Evolutionary conservation across 768 basidiomycete genomes (phyloP).

Genomic region (Xerocomellus intermedius): DNA sequence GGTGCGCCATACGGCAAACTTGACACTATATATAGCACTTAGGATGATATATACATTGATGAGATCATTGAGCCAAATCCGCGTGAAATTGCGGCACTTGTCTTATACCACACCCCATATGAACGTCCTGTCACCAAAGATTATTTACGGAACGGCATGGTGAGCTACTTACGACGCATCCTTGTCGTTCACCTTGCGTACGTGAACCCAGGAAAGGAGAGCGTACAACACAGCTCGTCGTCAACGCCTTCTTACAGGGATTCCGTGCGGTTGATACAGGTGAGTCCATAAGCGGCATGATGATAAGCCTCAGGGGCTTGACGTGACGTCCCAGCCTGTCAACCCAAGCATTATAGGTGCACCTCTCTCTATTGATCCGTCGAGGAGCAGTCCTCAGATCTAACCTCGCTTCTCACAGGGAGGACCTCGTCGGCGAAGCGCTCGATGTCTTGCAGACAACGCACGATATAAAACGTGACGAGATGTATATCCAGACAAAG

Average conservation of each 20-base stretch:
- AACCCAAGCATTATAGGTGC: conserved; percentile 72
- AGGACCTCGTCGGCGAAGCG: conserved; percentile 79
- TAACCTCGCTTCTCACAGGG: conserved; percentile 40
- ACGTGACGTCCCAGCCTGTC: conserved; percentile 46
- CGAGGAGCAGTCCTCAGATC: background rate
- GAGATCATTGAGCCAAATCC: background rate
- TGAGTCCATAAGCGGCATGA: conserved; percentile 28
- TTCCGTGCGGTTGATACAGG: conserved; percentile 87
- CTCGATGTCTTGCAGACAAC: conserved; percentile 53
- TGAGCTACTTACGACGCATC: conserved; percentile 23
- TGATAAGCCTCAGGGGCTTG: conserved; percentile 15
- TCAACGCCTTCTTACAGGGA: conserved; percentile 69
- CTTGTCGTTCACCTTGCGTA: background rate
- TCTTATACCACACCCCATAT: conserved; percentile 15
- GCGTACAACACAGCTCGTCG: conserved; percentile 62
- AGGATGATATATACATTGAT: background rate
- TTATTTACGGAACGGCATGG: conserved; percentile 67
- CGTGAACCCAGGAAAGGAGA: conserved; percentile 66
- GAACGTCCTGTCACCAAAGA: conserved; percentile 38
- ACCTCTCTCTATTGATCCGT: background rate
- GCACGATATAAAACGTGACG: conserved; percentile 63
- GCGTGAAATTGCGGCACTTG: conserved; percentile 18
- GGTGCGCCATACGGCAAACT: background rate
- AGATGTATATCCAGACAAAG: conserved; percentile 82
- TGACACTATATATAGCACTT: background rate